A percentile compares a stretch with the other conserved stretches of the same genome.
Evolutionary conservation across 768 basidiomycete species (phyloP).

Genomic region (Pulveroboletus sp.): DNA sequence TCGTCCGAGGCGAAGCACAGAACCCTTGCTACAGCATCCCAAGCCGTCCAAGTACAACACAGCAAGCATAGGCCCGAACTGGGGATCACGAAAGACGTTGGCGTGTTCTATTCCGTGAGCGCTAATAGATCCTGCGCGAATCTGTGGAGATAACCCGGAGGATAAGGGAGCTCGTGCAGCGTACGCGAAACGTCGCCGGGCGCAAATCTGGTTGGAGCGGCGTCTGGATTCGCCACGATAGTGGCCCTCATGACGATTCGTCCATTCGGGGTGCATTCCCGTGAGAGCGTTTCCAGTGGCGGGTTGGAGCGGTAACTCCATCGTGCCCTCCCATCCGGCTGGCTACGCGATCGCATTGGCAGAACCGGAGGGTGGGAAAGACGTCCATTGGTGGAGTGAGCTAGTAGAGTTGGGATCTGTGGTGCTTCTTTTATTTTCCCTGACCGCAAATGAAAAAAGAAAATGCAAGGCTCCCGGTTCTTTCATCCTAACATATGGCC

Average conservation of each 20-base stretch:
- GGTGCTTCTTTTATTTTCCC: slow-evolving; percentile 18
- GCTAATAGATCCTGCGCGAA: background rate
- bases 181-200: too few species aligned
- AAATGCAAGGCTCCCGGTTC: slow-evolving; percentile 1
- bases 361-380: too few species aligned
- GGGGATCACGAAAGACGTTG: background rate
- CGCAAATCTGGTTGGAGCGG: background rate
- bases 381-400: too few species aligned
- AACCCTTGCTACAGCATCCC: slow-evolving; percentile 1
- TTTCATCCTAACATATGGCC: background rate
- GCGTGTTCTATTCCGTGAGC: slow-evolving; percentile 1
- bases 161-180: too few species aligned
- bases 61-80: background rate
- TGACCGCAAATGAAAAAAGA: slow-evolving; percentile 19
- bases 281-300: too few species aligned
- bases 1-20: slow-evolving; percentile 19
- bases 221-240: too few species aligned
- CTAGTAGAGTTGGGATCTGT: background rate
- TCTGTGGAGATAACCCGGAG: too few species aligned
- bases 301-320: too few species aligned
- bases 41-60: background rate
- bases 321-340: too few species aligned
- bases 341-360: too few species aligned
- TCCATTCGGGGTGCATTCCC: too few species aligned
- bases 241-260: too few species aligned